Evolutionary conservation across 2,329 filamentous ascomycete species (phyloP).

Genomic region (Claviceps africana): DNA sequence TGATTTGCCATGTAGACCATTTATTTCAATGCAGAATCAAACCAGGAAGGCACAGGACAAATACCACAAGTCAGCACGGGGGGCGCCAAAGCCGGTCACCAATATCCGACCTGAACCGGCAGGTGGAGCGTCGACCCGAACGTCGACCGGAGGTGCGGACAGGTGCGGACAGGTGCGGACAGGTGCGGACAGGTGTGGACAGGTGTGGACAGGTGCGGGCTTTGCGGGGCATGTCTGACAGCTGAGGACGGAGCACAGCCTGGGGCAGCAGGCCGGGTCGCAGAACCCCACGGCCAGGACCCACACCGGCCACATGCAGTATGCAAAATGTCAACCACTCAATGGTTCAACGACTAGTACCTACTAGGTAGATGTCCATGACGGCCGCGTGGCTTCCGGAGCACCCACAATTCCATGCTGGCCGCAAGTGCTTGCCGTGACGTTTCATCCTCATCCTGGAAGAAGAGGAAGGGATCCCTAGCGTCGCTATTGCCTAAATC

Average conservation of each 20-base stretch:
- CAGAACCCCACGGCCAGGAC: not conserved
- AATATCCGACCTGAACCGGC: not conserved
- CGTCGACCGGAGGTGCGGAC: not conserved
- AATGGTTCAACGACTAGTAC: too few relatives aligned
- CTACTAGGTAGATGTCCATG: too few relatives aligned
- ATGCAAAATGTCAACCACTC: too few relatives aligned
- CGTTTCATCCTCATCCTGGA: conserved; percentile 13
- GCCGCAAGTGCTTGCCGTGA: conserved; percentile 9
- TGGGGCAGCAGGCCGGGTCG: not conserved
- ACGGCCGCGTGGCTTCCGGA: not conserved
- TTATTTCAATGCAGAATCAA: not conserved
- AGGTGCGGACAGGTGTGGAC: not conserved
- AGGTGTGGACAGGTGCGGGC: not conserved
- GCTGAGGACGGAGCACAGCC: not conserved
- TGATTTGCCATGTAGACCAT: too few relatives aligned
- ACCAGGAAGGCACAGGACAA: not conserved
- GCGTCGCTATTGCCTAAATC: conserved; percentile 1
- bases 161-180: not conserved
- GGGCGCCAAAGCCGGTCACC: not conserved
- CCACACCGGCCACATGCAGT: not conserved
- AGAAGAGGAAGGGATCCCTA: not conserved
- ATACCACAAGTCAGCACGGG: not conserved
- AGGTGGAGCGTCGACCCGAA: not conserved
- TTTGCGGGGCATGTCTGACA: not conserved
- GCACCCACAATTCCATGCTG: not conserved